Percentiles rank a stretch among this genome's conserved stretches.
Conservation (phyloP, 192 early-diverging fungal species). For the Backusella macrospora region DNA sequence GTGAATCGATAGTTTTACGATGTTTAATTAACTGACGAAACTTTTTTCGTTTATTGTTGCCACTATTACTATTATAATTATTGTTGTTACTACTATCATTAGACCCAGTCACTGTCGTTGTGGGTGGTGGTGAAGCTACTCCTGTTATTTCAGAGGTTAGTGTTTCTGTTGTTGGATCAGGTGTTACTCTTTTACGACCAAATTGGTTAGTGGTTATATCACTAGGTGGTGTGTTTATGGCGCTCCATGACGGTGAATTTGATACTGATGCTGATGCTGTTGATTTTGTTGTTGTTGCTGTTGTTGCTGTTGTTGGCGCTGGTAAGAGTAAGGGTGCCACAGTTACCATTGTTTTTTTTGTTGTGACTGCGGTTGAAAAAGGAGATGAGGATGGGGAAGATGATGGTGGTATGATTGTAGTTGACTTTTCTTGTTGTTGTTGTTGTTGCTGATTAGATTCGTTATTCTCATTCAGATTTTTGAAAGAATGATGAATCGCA, state of each 20-base stretch:
- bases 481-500: not conserved
- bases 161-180: conserved; percentile 7
- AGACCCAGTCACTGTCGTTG: not conserved
- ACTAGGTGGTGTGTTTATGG: too few relatives aligned
- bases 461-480: not conserved
- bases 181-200: not conserved
- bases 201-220: not conserved
- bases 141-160: not conserved
- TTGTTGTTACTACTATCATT: not conserved
- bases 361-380: too few relatives aligned
- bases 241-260: not conserved
- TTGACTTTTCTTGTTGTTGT: not conserved
- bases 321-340: too few relatives aligned
- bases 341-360: too few relatives aligned
- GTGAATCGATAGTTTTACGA: not conserved
- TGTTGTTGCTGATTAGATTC: not conserved
- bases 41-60: not conserved
- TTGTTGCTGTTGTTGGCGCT: too few relatives aligned
- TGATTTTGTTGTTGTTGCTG: too few relatives aligned
- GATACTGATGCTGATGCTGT: not conserved
- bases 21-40: conserved; percentile 5
- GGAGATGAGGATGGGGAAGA: not conserved
- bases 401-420: not conserved
- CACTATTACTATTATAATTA: too few relatives aligned
- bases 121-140: not conserved